Evolutionary conservation across 164 flowering plant species (phyloP).

Genomic region (Saururus chinensis): DNA sequence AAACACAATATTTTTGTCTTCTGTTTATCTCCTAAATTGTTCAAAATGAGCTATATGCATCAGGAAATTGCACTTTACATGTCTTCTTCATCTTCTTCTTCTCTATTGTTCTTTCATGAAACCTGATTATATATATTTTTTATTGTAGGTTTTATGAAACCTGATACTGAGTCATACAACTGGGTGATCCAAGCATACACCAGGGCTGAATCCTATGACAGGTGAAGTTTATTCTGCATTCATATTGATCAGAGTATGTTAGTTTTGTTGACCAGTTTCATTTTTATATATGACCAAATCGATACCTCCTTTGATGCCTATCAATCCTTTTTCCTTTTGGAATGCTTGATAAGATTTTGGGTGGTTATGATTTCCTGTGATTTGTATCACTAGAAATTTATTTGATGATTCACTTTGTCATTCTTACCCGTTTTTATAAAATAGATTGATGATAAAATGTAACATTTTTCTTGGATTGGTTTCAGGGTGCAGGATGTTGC

Average conservation of each 20-base stretch:
- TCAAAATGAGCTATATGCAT: neutral
- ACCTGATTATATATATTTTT: constrained; percentile 42
- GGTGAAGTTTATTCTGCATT: constrained; percentile 26
- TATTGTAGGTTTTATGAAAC: constrained; percentile 78
- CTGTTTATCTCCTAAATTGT: neutral
- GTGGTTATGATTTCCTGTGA: too few relatives aligned
- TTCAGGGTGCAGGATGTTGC: constrained; percentile 93
- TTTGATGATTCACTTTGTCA: too few relatives aligned
- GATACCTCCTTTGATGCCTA: neutral
- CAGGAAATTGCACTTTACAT: neutral
- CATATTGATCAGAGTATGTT: neutral
- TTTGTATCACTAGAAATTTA: too few relatives aligned
- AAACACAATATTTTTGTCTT: neutral
- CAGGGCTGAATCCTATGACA: constrained; percentile 94
- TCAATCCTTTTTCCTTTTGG: neutral
- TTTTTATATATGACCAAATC: too few relatives aligned
- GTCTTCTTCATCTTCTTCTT: neutral
- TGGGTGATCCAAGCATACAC: constrained; percentile 98
- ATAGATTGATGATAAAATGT: neutral
- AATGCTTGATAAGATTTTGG: too few relatives aligned
- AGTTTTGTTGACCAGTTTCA: neutral
- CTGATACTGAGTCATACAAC: constrained; percentile 89
- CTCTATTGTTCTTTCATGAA: constrained; percentile 36
- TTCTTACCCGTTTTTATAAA: too few relatives aligned
- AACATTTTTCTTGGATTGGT: neutral